phyloP scores from a whole-genome alignment of 2,329 filamentous ascomycete species.

The Fusarium brachygibbosum region DNA sequence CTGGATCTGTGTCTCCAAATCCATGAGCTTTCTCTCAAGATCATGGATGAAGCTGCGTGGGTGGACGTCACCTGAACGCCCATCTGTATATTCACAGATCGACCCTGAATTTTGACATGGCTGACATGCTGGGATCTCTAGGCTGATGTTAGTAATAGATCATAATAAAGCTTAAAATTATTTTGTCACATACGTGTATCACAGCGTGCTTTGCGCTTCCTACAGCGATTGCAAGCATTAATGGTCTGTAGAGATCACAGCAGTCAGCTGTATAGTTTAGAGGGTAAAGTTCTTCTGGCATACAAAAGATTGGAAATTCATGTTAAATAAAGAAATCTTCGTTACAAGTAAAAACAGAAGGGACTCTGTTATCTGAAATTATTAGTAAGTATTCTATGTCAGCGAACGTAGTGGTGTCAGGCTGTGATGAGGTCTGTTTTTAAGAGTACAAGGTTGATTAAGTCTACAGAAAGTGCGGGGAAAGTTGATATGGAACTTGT shows the following conservation, averaged over 20 bases:
- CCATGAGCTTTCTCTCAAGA: conserved; percentile 2
- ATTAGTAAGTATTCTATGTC: no score
- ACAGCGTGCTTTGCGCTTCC: conserved; percentile 25
- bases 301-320: conserved; percentile 21
- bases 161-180: rapidly evolving
- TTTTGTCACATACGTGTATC: not conserved
- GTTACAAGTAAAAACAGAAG: no score
- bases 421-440: not conserved
- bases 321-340: not conserved
- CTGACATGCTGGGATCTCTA: conserved; percentile 19
- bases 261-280: not conserved
- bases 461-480: conserved; percentile 15
- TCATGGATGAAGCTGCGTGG: conserved; percentile 17
- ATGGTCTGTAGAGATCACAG: not conserved
- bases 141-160: rapidly evolving
- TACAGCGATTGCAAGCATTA: conserved; percentile 25
- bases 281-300: not conserved
- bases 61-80: conserved; percentile 8
- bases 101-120: conserved; percentile 19
- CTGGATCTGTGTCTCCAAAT: not conserved
- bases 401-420: not conserved
- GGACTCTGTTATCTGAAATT: no score
- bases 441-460: not conserved
- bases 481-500: conserved; percentile 1
- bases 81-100: conserved; percentile 19